A percentile compares a stretch with the other conserved stretches of the same genome.
phyloP scores from a whole-genome alignment of 345 rosid genomes.

The Aegle marmelos region DNA sequence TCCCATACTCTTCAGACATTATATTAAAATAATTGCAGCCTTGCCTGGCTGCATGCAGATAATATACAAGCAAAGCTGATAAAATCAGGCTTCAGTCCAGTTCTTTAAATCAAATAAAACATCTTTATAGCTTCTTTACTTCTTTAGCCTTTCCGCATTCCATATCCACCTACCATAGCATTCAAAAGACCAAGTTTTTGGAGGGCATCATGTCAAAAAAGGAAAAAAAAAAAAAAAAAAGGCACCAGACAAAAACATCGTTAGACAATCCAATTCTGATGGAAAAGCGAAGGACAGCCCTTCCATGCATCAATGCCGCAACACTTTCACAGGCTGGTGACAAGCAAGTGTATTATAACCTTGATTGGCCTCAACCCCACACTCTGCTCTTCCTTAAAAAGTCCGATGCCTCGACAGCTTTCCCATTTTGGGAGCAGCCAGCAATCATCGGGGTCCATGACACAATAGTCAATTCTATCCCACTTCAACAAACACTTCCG shows the following conservation, averaged over 20 bases:
- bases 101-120: conserved; percentile 49
- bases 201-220: conserved; percentile 48
- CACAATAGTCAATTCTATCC: conserved; percentile 30
- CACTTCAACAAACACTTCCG: conserved; percentile 27
- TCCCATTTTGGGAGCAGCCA: conserved; percentile 39
- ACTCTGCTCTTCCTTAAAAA: conserved; percentile 40
- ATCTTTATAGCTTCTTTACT: conserved; percentile 32
- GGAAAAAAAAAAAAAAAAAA: conserved; percentile 26
- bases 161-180: conserved; percentile 62
- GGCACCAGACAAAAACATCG: conserved; percentile 47
- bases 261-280: conserved; percentile 30
- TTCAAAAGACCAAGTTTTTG: conserved; percentile 72
- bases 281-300: conserved; percentile 36
- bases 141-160: conserved; percentile 67
- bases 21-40: conserved; percentile 47
- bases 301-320: conserved; percentile 38
- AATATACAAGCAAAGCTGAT: conserved; percentile 58
- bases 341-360: conserved; percentile 37
- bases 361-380: conserved; percentile 29
- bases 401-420: conserved; percentile 34
- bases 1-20: conserved; percentile 51
- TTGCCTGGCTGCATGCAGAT: conserved; percentile 70
- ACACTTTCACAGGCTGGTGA: conserved; percentile 38
- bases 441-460: conserved; percentile 41
- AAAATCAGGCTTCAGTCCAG: conserved; percentile 51